Conservation (phyloP, 805 yeast genomes). For the Grigorovia jiainica region DNA sequence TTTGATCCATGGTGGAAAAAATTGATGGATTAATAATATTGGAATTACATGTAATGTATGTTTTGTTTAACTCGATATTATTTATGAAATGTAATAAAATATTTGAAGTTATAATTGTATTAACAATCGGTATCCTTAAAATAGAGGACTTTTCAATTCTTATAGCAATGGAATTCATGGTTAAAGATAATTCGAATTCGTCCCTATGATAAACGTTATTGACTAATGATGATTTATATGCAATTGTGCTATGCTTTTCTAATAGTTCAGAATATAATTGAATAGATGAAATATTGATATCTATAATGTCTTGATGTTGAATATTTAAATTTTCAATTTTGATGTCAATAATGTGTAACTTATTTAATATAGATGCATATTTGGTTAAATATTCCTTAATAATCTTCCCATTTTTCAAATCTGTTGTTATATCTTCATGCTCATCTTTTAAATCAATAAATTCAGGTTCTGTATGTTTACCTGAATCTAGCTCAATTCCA, state of each 20-base stretch:
- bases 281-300: conserved; percentile 20
- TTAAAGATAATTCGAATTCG: conserved; percentile 22
- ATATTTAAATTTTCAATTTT: conserved; percentile 25
- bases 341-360: conserved; percentile 19
- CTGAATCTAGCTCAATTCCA: too few relatives aligned
- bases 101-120: conserved; percentile 21
- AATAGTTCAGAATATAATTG: conserved; percentile 20
- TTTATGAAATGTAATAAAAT: conserved; percentile 14
- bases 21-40: conserved; percentile 25
- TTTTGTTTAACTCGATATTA: conserved; percentile 10
- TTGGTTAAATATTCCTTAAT: not conserved
- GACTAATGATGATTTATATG: conserved; percentile 15
- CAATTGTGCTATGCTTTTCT: conserved; percentile 13
- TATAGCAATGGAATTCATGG: conserved; percentile 18
- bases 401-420: not conserved
- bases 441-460: too few relatives aligned
- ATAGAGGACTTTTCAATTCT: conserved; percentile 13
- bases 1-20: conserved; percentile 15
- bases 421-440: not conserved
- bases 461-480: too few relatives aligned
- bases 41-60: conserved; percentile 15
- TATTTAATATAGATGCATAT: conserved; percentile 4
- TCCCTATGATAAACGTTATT: conserved; percentile 11
- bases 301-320: conserved; percentile 7
- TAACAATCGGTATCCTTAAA: conserved; percentile 25